phyloP scores from a whole-genome alignment of 768 basidiomycete genomes.

The Boletus insuetus region DNA sequence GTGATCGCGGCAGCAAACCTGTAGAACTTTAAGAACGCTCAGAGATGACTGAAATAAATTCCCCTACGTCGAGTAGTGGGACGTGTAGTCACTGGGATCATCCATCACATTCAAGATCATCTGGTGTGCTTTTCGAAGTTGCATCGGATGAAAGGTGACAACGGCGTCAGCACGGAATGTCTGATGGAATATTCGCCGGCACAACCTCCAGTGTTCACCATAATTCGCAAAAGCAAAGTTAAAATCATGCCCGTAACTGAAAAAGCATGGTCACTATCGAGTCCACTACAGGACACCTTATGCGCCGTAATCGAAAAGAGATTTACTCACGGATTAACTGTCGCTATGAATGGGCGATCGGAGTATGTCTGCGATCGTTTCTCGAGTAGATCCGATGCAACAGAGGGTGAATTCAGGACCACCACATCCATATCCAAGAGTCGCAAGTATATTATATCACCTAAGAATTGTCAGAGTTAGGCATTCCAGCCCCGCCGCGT shows the following conservation, averaged over 20 bases:
- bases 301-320: no score
- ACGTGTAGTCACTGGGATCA: neutral
- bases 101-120: conserved; percentile 12
- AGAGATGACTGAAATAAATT: neutral
- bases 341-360: conserved; percentile 40
- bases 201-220: conserved; percentile 2
- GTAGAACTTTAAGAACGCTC: neutral
- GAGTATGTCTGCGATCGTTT: conserved; percentile 47
- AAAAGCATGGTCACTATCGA: neutral
- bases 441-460: conserved; percentile 48
- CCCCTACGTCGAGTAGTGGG: conserved; percentile 12
- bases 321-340: neutral
- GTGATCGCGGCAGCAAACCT: conserved; percentile 35
- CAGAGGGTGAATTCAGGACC: conserved; percentile 43
- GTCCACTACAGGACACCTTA: neutral
- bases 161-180: conserved; percentile 10
- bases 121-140: conserved; percentile 11
- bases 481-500: neutral
- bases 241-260: conserved; percentile 17
- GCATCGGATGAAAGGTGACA: conserved; percentile 12
- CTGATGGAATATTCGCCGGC: conserved; percentile 19
- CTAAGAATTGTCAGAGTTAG: conserved; percentile 18
- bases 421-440: conserved; percentile 46
- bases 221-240: neutral
- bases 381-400: conserved; percentile 46